Percentiles rank a stretch among this genome's conserved stretches.
Conservation (phyloP, 257 asterid genomes). For the Nyctanthes arbortristis region DNA sequence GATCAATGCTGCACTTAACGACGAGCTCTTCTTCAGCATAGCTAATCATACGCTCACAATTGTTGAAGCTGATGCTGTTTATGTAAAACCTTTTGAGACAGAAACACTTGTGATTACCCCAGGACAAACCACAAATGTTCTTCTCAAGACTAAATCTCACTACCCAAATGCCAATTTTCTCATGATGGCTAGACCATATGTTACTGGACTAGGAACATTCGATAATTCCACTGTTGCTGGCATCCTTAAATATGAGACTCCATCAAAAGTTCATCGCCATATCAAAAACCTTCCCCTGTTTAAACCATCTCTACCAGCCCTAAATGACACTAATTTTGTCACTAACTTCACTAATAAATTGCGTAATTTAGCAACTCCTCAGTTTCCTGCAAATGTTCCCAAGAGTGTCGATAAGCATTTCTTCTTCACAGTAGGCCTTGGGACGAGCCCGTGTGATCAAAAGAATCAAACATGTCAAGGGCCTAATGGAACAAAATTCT, state of each 20-base stretch:
- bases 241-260: slow-evolving; percentile 43
- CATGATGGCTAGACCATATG: slow-evolving; percentile 58
- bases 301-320: slow-evolving; percentile 43
- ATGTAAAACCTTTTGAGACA: slow-evolving; percentile 50
- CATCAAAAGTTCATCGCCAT: not conserved
- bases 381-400: slow-evolving; percentile 64
- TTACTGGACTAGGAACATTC: slow-evolving; percentile 53
- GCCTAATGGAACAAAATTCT: slow-evolving; percentile 53
- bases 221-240: slow-evolving; percentile 63
- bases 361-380: slow-evolving; percentile 44
- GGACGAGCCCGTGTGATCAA: slow-evolving; percentile 54
- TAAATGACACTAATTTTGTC: slow-evolving; percentile 52
- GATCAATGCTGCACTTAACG: slow-evolving; percentile 67
- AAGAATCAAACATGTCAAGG: slow-evolving; percentile 51
- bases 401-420: slow-evolving; percentile 34
- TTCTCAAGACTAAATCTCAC: slow-evolving; percentile 39
- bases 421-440: slow-evolving; percentile 55
- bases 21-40: slow-evolving; percentile 56
- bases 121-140: slow-evolving; percentile 60
- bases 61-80: slow-evolving; percentile 53
- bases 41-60: slow-evolving; percentile 54
- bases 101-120: slow-evolving; percentile 50
- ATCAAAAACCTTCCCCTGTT: slow-evolving; percentile 37
- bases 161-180: slow-evolving; percentile 47
- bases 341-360: slow-evolving; percentile 38